phyloP scores from a whole-genome alignment of 176 grass and related monocot genomes.

The Microstegium vimineum region DNA sequence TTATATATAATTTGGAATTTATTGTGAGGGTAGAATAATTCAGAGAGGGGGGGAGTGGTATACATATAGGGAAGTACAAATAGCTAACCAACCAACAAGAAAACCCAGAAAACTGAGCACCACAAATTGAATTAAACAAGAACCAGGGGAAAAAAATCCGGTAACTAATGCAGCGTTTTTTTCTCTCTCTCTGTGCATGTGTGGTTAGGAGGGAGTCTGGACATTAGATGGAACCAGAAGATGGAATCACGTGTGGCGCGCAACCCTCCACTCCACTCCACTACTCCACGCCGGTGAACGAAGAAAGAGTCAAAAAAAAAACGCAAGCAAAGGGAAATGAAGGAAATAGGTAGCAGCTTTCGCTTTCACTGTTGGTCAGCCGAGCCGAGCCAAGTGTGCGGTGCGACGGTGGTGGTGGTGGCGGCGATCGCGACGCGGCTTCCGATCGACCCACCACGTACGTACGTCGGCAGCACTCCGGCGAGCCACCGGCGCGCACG shows the following conservation, averaged over 20 bases:
- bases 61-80: no score
- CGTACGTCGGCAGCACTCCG: no score
- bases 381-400: no score
- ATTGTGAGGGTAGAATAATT: no score
- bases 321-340: background rate
- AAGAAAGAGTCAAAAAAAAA: background rate
- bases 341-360: background rate
- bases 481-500: no score
- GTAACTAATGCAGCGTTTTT: background rate
- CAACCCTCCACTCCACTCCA: background rate
- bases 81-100: no score
- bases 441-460: background rate
- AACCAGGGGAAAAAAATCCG: background rate
- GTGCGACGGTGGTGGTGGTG: background rate
- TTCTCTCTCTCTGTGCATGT: background rate
- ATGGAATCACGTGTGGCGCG: background rate
- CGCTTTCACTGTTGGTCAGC: background rate
- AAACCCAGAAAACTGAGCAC: background rate
- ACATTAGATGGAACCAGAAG: conserved; percentile 21
- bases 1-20: no score
- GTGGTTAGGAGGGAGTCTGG: conserved; percentile 15
- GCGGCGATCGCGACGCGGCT: background rate
- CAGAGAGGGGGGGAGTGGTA: no score
- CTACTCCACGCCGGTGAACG: no score
- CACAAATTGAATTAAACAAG: background rate